phyloP scores from a whole-genome alignment of 495 filamentous ascomycete species.

The Penicillium goetzii region DNA sequence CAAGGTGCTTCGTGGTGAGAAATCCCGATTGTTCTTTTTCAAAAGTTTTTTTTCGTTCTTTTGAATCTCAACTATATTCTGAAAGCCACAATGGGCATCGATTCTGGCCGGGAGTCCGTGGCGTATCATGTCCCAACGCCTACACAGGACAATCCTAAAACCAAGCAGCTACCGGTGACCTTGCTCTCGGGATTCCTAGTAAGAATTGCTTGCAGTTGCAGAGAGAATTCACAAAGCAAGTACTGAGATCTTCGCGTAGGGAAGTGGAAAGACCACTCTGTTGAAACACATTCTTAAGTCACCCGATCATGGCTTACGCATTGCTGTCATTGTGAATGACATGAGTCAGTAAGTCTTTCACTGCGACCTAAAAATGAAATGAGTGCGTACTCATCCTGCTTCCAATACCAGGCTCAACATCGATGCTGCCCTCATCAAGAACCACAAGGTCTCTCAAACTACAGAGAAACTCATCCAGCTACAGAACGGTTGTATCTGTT shows the following conservation, averaged over 20 bases:
- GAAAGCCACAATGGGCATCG: constrained; percentile 35
- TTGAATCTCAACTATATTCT: neutral
- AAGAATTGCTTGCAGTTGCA: constrained; percentile 6
- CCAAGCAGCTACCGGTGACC: constrained; percentile 46
- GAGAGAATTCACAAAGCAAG: neutral
- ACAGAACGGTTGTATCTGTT: constrained; percentile 67
- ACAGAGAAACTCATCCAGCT: constrained; percentile 62
- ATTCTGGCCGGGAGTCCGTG: constrained; percentile 34
- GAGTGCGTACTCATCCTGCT: neutral
- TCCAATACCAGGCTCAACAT: constrained; percentile 50
- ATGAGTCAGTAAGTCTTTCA: constrained; percentile 49
- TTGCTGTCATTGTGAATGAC: constrained; percentile 63
- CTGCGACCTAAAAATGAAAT: neutral
- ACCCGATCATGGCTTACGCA: constrained; percentile 54
- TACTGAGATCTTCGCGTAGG: constrained; percentile 30
- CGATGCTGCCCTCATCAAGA: constrained; percentile 56
- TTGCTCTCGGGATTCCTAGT: constrained; percentile 54
- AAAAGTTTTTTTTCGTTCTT: neutral
- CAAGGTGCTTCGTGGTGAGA: constrained; percentile 20
- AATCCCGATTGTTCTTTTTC: neutral
- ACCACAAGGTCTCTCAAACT: constrained; percentile 55
- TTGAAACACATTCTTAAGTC: constrained; percentile 59
- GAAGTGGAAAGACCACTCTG: constrained; percentile 61
- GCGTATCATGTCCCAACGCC: constrained; percentile 25
- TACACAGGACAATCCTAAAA: constrained; percentile 10